These are phyloP conservation scores for Saposhnikovia divaricata DNA, from an alignment of 129 eudicot species.

Conservation along the genomic window DNA sequence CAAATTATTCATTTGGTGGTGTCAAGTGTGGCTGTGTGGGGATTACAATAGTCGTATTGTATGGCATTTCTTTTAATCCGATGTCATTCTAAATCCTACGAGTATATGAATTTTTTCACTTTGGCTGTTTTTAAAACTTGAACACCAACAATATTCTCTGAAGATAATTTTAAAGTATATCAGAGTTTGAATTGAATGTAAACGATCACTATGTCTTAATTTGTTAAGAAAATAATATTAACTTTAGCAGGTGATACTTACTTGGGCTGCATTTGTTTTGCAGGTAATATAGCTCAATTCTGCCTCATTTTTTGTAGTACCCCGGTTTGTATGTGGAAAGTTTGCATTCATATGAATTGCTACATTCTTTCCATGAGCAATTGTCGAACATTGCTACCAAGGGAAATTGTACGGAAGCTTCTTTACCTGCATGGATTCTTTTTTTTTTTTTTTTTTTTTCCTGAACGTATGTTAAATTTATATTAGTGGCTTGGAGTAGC, in stretches of 20 bases:
- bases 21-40: background rate
- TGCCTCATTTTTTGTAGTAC: background rate
- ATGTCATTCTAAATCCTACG: background rate
- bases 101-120: background rate
- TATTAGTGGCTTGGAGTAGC: background rate
- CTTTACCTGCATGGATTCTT: background rate
- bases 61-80: background rate
- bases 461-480: background rate
- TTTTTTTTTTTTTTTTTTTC: too few relatives aligned
- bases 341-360: background rate
- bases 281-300: background rate
- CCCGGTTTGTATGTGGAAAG: background rate
- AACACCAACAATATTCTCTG: background rate
- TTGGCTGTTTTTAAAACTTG: background rate
- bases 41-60: background rate
- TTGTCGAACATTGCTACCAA: background rate
- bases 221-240: background rate
- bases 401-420: background rate
- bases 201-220: background rate
- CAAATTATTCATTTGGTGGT: background rate
- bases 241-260: background rate
- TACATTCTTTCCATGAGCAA: background rate
- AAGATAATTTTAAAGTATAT: background rate
- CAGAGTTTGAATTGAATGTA: background rate
- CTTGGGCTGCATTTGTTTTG: background rate